Evolutionary conservation across 192 early-diverging fungal species (phyloP).

Genomic region (Rhizophagus sp.): DNA sequence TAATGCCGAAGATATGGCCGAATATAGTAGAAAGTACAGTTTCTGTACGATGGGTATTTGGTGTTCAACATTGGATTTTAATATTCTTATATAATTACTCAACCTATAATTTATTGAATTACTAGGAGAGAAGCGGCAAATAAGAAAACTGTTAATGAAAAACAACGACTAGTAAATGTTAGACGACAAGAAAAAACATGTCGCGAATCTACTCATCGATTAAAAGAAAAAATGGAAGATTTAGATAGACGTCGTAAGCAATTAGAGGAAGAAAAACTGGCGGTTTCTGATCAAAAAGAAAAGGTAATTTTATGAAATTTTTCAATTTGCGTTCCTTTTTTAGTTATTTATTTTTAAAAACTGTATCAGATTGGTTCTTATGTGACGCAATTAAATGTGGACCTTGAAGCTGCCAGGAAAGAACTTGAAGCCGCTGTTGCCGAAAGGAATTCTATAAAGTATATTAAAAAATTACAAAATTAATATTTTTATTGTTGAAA

Average conservation of each 20-base stretch:
- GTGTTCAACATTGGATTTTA: background rate
- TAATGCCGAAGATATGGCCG: conserved; percentile 31
- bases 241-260: conserved; percentile 48
- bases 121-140: conserved; percentile 74
- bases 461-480: conserved; percentile 16
- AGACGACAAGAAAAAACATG: conserved; percentile 65
- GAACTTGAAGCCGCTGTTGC: conserved; percentile 61
- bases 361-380: background rate
- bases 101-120: background rate
- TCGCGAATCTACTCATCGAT: conserved; percentile 60
- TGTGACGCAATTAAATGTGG: conserved; percentile 35
- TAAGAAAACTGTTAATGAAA: conserved; percentile 64
- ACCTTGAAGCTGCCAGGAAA: conserved; percentile 42
- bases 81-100: background rate
- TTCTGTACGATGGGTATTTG: background rate
- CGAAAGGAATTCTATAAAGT: conserved; percentile 69
- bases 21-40: conserved; percentile 40
- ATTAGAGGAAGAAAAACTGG: conserved; percentile 51
- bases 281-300: conserved; percentile 39
- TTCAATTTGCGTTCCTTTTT: conserved; percentile 33
- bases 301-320: conserved; percentile 44
- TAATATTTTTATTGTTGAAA: conserved; percentile 2
- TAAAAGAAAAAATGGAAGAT: conserved; percentile 55
- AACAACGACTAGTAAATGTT: conserved; percentile 67
- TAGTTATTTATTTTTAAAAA: background rate